Conservation (phyloP, 2,329 filamentous ascomycete species). For the Remersonia thermophila region DNA sequence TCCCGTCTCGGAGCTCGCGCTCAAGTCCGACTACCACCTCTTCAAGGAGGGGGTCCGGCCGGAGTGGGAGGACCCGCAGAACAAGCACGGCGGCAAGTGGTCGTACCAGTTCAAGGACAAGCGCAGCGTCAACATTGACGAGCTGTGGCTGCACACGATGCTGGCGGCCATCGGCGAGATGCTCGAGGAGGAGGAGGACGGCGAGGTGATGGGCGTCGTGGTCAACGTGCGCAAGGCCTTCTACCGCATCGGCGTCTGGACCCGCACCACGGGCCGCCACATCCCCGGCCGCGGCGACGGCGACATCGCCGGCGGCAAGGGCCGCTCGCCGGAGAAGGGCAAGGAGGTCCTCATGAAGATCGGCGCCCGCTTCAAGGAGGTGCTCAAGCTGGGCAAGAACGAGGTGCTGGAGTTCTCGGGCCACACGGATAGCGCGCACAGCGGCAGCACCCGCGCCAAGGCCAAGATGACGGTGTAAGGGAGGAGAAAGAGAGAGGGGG, state of each 20-base stretch:
- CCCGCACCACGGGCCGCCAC: slow-evolving; percentile 78
- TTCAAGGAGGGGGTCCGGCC: slow-evolving; percentile 97
- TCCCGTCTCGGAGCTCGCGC: slow-evolving; percentile 82
- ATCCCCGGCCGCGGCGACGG: slow-evolving; percentile 64
- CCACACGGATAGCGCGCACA: slow-evolving; percentile 86
- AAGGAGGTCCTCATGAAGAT: slow-evolving; percentile 75
- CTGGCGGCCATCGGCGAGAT: slow-evolving; percentile 95
- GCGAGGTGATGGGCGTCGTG: slow-evolving; percentile 97
- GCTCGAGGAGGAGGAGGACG: slow-evolving; percentile 84
- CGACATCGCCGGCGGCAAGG: slow-evolving; percentile 63
- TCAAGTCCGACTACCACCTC: slow-evolving; percentile 98
- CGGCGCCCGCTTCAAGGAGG: slow-evolving; percentile 83
- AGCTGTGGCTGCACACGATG: slow-evolving; percentile 95
- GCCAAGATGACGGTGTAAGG: slow-evolving; percentile 76
- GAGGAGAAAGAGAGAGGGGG: too few species aligned
- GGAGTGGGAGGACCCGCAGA: slow-evolving; percentile 96
- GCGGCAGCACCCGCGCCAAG: slow-evolving; percentile 89
- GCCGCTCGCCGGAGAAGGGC: slow-evolving; percentile 67
- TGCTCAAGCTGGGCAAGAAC: slow-evolving; percentile 62
- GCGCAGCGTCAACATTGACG: slow-evolving; percentile 80
- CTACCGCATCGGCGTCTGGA: slow-evolving; percentile 97
- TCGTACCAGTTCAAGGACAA: slow-evolving; percentile 97
- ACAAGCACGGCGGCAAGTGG: slow-evolving; percentile 99
- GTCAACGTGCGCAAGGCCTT: slow-evolving; percentile 98
- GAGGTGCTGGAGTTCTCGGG: slow-evolving; percentile 91